Conservation (phyloP, 352 stramenopile species). For the Globisporangium rhizosaccharum region DNA sequence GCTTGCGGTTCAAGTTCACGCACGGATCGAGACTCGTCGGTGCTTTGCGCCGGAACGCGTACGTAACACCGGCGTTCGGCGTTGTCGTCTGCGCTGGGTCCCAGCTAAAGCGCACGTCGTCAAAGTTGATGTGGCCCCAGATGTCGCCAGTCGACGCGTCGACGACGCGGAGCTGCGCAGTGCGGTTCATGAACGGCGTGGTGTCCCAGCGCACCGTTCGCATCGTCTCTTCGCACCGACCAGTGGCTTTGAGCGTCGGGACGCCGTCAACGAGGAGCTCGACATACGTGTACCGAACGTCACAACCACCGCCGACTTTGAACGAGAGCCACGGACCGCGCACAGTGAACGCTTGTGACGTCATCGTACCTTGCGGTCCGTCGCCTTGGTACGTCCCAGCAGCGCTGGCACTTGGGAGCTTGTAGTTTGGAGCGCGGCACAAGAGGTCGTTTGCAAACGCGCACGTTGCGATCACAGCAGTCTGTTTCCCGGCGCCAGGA, state of each 20-base stretch:
- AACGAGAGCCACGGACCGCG: constrained; percentile 88
- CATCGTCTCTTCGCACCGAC: constrained; percentile 90
- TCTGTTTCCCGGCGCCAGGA: constrained; percentile 60
- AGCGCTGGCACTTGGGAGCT: constrained; percentile 48
- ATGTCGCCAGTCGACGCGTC: constrained; percentile 75
- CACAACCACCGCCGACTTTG: constrained; percentile 93
- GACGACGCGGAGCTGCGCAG: constrained; percentile 91
- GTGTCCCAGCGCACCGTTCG: constrained; percentile 87
- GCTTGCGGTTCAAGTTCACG: constrained; percentile 47
- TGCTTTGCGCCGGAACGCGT: constrained; percentile 72
- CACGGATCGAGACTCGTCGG: constrained; percentile 47
- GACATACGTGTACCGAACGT: constrained; percentile 88
- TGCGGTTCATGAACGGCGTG: constrained; percentile 62
- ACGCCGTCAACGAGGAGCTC: constrained; percentile 93
- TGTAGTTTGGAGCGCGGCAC: constrained; percentile 70
- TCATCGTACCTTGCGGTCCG: constrained; percentile 88
- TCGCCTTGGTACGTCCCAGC: constrained; percentile 88
- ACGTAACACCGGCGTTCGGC: constrained; percentile 65
- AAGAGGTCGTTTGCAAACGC: constrained; percentile 65
- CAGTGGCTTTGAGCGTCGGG: constrained; percentile 81
- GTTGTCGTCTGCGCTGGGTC: constrained; percentile 58
- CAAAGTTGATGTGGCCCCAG: constrained; percentile 97
- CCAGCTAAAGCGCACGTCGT: constrained; percentile 94
- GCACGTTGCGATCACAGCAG: constrained; percentile 35
- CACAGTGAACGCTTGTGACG: constrained; percentile 92